Conservation (phyloP, 768 basidiomycete genomes). For the Suillus weaverae region DNA sequence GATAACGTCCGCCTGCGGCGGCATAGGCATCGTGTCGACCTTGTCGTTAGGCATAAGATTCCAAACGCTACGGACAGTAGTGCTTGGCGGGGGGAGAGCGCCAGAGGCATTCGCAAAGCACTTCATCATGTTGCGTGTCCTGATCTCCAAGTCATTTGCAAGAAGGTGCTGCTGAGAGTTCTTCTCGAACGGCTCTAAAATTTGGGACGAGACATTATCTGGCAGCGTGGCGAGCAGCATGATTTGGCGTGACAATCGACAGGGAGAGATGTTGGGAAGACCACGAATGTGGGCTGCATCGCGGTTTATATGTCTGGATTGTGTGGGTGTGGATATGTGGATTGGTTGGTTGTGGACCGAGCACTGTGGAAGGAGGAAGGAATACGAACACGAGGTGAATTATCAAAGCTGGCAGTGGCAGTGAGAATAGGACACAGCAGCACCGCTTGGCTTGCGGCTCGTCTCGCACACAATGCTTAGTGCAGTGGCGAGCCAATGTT, state of each 20-base stretch:
- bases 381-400: constrained; percentile 29
- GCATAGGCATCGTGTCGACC: constrained; percentile 11
- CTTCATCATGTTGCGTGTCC: constrained; percentile 16
- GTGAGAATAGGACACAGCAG: constrained; percentile 5
- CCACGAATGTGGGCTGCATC: not conserved
- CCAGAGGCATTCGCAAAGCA: constrained; percentile 13
- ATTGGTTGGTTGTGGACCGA: constrained; percentile 23
- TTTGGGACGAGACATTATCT: not conserved
- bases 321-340: not conserved
- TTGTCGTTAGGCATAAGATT: constrained; percentile 26
- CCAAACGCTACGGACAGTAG: constrained; percentile 23
- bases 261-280: not conserved
- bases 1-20: constrained; percentile 1
- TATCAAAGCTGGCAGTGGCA: constrained; percentile 9
- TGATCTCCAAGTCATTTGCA: constrained; percentile 17
- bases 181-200: constrained; percentile 16
- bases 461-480: not conserved
- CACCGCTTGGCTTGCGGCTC: too few species aligned
- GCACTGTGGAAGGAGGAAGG: not conserved
- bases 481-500: not conserved
- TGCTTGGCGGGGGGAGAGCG: constrained; percentile 20
- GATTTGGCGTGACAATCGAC: not conserved
- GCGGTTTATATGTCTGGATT: constrained; percentile 18
- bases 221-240: constrained; percentile 11
- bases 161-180: constrained; percentile 13